Conservation (phyloP, 352 stramenopile species). For the Phytophthora pseudosyringae region DNA sequence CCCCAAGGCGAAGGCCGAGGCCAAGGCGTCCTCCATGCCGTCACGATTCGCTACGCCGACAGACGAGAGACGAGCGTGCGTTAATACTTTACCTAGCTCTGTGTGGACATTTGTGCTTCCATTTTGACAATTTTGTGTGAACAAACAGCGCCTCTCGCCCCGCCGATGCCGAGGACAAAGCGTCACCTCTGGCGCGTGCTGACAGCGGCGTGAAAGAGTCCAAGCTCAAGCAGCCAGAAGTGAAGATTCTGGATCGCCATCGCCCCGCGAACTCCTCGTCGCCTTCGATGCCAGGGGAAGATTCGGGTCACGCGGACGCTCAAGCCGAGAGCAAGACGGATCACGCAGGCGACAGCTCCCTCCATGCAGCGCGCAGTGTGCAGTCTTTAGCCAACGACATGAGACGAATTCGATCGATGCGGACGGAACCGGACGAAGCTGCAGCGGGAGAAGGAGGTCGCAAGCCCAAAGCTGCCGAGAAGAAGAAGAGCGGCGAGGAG, state of each 20-base stretch:
- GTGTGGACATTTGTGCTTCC: not conserved
- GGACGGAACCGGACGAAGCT: constrained; percentile 34
- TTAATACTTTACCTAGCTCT: not conserved
- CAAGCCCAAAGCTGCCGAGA: constrained; percentile 50
- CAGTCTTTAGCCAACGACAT: constrained; percentile 86
- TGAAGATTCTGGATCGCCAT: constrained; percentile 58
- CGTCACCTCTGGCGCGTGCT: not conserved
- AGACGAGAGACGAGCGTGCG: constrained; percentile 48
- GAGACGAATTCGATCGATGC: constrained; percentile 70
- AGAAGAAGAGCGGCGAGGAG: constrained; percentile 49
- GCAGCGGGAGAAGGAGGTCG: constrained; percentile 33
- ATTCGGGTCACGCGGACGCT: constrained; percentile 24
- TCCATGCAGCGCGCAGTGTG: constrained; percentile 78
- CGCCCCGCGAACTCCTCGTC: constrained; percentile 20
- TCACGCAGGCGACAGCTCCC: constrained; percentile 21
- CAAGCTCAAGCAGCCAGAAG: constrained; percentile 77
- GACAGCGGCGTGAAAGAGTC: constrained; percentile 60
- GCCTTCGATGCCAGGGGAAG: constrained; percentile 6
- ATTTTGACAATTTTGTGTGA: not conserved
- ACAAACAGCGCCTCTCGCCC: constrained; percentile 27
- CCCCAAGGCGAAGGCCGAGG: constrained; percentile 25
- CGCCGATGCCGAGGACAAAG: constrained; percentile 26
- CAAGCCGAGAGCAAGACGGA: constrained; percentile 56
- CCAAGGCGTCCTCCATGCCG: constrained; percentile 21
- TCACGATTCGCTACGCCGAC: constrained; percentile 23